A percentile compares a stretch with the other conserved stretches of the same genome.
These are phyloP conservation scores for Cucurbita argyrosperma DNA, from an alignment of 306 rosid species.

Conservation along the genomic window DNA sequence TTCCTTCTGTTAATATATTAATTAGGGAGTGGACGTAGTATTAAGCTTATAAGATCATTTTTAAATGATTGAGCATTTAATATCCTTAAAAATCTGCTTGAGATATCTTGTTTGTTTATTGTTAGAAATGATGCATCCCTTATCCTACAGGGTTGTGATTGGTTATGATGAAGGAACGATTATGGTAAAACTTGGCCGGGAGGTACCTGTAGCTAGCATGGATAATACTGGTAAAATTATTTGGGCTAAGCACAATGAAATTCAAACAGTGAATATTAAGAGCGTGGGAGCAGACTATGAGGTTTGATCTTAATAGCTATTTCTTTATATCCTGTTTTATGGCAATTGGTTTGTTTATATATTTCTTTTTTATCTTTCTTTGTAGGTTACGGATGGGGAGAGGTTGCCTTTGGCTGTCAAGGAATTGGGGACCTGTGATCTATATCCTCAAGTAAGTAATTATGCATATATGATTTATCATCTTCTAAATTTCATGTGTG, in stretches of 20 bases:
- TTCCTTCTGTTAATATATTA: neutral
- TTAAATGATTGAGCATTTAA: neutral
- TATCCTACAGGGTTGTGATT: constrained; percentile 54
- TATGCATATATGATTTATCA: neutral
- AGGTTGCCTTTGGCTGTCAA: constrained; percentile 83
- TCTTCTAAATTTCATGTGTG: too few species aligned
- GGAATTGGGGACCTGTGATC: constrained; percentile 97
- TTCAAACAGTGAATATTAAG: constrained; percentile 84
- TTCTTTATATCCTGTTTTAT: neutral
- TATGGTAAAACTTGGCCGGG: constrained; percentile 94
- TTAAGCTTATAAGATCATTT: neutral
- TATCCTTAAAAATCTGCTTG: neutral
- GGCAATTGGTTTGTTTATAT: neutral
- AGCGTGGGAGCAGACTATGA: constrained; percentile 76
- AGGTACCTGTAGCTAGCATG: constrained; percentile 96
- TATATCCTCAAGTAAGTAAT: constrained; percentile 76
- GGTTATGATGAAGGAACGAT: constrained; percentile 98
- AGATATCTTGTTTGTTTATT: neutral
- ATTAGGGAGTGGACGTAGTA: neutral
- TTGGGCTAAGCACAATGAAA: constrained; percentile 98
- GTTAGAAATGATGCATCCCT: neutral
- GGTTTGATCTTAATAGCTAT: constrained; percentile 32
- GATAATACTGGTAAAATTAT: constrained; percentile 87
- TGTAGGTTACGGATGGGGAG: constrained; percentile 88
- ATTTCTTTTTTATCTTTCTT: neutral